Conservation (phyloP, 768 basidiomycete species). For the Panaeolus cyanescens region DNA sequence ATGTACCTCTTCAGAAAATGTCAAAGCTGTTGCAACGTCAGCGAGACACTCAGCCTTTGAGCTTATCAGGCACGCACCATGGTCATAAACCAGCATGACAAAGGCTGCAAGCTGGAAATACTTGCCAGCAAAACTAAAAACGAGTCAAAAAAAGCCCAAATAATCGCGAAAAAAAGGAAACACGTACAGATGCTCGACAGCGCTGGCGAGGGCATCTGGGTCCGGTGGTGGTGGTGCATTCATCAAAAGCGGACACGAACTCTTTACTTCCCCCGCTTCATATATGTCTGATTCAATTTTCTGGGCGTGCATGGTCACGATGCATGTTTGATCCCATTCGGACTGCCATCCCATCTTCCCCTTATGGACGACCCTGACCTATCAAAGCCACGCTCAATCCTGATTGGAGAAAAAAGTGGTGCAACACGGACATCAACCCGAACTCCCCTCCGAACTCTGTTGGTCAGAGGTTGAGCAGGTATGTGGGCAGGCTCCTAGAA, state of each 20-base stretch:
- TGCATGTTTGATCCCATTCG: background rate
- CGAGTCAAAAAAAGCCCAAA: background rate
- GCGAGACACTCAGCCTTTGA: background rate
- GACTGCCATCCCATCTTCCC: background rate
- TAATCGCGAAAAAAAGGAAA: background rate
- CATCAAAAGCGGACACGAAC: background rate
- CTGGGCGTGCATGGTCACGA: constrained; percentile 1
- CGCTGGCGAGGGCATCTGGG: background rate
- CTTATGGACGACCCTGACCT: background rate
- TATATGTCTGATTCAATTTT: background rate
- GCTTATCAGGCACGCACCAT: constrained; percentile 1
- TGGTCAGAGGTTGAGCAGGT: no score
- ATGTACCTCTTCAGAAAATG: constrained; percentile 14
- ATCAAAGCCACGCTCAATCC: background rate
- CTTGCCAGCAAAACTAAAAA: constrained; percentile 10
- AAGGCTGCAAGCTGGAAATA: constrained; percentile 15
- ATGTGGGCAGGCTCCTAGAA: no score
- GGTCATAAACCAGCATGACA: constrained; percentile 14
- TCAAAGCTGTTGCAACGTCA: background rate
- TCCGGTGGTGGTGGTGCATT: background rate
- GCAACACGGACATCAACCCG: background rate
- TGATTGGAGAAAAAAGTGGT: background rate
- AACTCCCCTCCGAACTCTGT: background rate
- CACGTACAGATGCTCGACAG: background rate
- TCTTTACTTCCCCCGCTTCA: background rate